Evolutionary conservation across 495 filamentous ascomycete species (phyloP).

Genomic region (Trichoderma erinaceum): DNA sequence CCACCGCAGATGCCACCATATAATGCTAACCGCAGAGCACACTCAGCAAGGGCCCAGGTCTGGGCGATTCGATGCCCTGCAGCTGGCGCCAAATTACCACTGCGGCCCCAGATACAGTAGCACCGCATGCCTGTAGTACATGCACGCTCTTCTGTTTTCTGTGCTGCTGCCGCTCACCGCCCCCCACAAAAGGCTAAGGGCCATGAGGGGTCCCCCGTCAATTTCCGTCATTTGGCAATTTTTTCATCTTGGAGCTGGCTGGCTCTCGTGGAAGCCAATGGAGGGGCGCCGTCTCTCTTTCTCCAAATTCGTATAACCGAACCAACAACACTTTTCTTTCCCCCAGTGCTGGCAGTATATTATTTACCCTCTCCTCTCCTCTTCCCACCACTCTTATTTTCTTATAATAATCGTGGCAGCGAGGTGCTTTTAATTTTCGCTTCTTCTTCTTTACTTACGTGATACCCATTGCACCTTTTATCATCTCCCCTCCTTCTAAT

Average conservation of each 20-base stretch:
- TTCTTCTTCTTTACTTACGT: conserved; percentile 3
- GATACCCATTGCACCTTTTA: conserved; percentile 1
- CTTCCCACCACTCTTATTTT: too few species aligned
- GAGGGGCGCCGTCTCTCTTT: neutral
- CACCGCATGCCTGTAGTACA: neutral
- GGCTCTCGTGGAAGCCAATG: neutral
- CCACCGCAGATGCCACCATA: too few species aligned
- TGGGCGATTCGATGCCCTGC: too few species aligned
- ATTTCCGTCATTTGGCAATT: neutral
- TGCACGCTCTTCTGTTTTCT: neutral
- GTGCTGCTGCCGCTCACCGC: neutral
- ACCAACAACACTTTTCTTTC: too few species aligned
- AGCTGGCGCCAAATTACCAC: too few species aligned
- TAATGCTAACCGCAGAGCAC: too few species aligned
- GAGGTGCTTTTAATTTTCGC: neutral
- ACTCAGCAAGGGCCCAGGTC: too few species aligned
- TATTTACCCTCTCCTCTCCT: too few species aligned
- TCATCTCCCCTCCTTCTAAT: neutral
- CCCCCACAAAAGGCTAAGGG: neutral
- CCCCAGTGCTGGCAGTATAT: too few species aligned
- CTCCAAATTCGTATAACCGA: too few species aligned
- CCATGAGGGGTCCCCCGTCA: conserved; percentile 1
- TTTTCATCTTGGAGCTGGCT: neutral
- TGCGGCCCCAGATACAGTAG: neutral
- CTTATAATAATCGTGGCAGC: too few species aligned